Percentiles rank a stretch among this genome's conserved stretches.
These are phyloP conservation scores for Setomelanomma holmii DNA, from an alignment of 2,329 filamentous ascomycete genomes.

Conservation along the genomic window DNA sequence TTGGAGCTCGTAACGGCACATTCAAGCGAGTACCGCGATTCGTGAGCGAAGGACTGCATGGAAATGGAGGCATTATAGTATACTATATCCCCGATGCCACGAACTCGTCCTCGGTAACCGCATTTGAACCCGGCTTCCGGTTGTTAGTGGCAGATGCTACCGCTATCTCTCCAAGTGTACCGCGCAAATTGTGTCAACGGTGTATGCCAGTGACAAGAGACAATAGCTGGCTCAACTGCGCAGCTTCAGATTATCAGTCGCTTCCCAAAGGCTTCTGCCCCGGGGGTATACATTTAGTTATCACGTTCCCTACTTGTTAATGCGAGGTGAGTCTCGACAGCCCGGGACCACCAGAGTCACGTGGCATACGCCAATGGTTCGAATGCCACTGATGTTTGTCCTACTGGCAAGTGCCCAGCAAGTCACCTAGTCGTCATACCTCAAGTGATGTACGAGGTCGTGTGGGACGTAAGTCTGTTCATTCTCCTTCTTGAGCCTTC, in stretches of 20 bases:
- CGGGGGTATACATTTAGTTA: conserved; percentile 66
- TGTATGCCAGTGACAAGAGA: conserved; percentile 33
- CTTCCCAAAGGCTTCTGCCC: conserved; percentile 54
- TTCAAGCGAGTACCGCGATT: conserved; percentile 36
- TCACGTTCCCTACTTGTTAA: conserved; percentile 78
- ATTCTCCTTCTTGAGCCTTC: not conserved
- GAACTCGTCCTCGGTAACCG: conserved; percentile 52
- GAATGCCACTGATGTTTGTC: conserved; percentile 29
- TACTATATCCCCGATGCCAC: conserved; percentile 33
- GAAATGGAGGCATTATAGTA: conserved; percentile 34
- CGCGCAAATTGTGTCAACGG: conserved; percentile 32
- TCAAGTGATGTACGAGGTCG: conserved; percentile 42
- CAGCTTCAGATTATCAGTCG: conserved; percentile 23
- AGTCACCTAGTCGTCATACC: conserved; percentile 37
- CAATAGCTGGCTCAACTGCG: conserved; percentile 31
- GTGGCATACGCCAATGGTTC: conserved; percentile 59
- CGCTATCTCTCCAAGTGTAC: conserved; percentile 18
- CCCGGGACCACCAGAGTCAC: conserved; percentile 67
- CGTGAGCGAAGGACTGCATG: conserved; percentile 20
- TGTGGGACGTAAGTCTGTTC: conserved; percentile 31
- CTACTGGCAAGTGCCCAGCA: conserved; percentile 32
- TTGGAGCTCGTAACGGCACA: conserved; percentile 35
- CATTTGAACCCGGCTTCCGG: conserved; percentile 67
- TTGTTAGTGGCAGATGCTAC: conserved; percentile 53
- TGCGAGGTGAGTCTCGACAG: conserved; percentile 66